A percentile compares a stretch with the other conserved stretches of the same genome.
phyloP scores from a whole-genome alignment of 2,329 filamentous ascomycete genomes.

The Colletotrichum limetticola region DNA sequence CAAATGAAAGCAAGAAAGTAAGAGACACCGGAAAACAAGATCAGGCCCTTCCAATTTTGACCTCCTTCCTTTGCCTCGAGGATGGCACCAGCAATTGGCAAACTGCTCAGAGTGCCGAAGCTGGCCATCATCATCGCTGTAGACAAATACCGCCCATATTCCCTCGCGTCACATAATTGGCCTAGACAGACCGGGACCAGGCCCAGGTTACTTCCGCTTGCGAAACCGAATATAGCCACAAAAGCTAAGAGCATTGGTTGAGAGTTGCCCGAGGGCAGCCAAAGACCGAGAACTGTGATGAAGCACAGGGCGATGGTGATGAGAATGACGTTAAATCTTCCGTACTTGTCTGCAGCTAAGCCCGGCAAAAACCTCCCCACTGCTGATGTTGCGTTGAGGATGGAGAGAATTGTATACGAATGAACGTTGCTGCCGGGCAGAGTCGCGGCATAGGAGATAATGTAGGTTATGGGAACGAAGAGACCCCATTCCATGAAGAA shows the following conservation, averaged over 20 bases:
- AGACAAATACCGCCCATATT: slow-evolving; percentile 81
- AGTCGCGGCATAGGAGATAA: slow-evolving; percentile 75
- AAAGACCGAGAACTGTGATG: slow-evolving; percentile 70
- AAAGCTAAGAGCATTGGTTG: slow-evolving; percentile 74
- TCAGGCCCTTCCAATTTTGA: slow-evolving; percentile 29
- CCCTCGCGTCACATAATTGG: slow-evolving; percentile 79
- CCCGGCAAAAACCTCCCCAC: slow-evolving; percentile 83
- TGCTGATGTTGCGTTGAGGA: slow-evolving; percentile 83
- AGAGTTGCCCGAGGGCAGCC: slow-evolving; percentile 71
- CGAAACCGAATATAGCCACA: slow-evolving; percentile 80
- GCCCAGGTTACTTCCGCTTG: slow-evolving; percentile 81
- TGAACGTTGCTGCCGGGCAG: slow-evolving; percentile 69
- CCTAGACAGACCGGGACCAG: slow-evolving; percentile 84
- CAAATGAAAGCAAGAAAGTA: slow-evolving; percentile 33
- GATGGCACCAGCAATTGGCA: slow-evolving; percentile 55
- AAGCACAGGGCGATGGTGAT: slow-evolving; percentile 69
- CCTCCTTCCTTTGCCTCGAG: slow-evolving; percentile 18
- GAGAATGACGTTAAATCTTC: slow-evolving; percentile 85
- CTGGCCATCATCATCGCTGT: slow-evolving; percentile 83
- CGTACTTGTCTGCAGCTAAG: slow-evolving; percentile 78
- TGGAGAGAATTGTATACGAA: slow-evolving; percentile 80
- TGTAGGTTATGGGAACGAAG: slow-evolving; percentile 80
- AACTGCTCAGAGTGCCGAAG: slow-evolving; percentile 69
- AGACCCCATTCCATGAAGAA: slow-evolving; percentile 79
- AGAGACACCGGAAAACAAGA: slow-evolving; percentile 29